phyloP scores from a whole-genome alignment of 1,284 basidiomycete species.

The Inonotus obliquus region DNA sequence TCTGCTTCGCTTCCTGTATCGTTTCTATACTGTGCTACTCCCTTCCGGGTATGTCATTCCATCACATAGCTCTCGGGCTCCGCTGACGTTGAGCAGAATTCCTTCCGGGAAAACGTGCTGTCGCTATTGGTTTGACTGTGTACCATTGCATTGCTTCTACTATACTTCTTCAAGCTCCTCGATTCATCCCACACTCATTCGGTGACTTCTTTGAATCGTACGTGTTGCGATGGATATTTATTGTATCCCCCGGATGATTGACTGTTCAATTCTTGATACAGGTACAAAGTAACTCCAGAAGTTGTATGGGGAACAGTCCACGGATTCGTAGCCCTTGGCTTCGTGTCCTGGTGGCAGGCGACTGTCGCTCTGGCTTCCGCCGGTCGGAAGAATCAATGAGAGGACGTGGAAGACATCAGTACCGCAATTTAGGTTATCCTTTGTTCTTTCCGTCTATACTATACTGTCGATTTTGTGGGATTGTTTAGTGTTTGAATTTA shows the following conservation, averaged over 20 bases:
- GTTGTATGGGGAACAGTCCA: conserved; percentile 62
- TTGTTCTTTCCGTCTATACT: too few species aligned
- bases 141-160: conserved; percentile 76
- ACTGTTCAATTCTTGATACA: conserved; percentile 25
- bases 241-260: neutral
- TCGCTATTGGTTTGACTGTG: conserved; percentile 69
- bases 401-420: neutral
- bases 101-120: conserved; percentile 77
- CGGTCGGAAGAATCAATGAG: conserved; percentile 29
- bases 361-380: conserved; percentile 53
- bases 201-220: conserved; percentile 58
- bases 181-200: conserved; percentile 72
- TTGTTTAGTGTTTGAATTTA: neutral
- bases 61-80: neutral
- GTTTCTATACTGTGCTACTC: conserved; percentile 54
- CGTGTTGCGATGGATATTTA: conserved; percentile 26
- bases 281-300: conserved; percentile 61
- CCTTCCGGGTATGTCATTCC: conserved; percentile 52
- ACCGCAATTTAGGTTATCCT: neutral
- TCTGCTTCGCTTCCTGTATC: conserved; percentile 55
- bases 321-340: conserved; percentile 59
- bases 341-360: conserved; percentile 72
- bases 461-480: too few species aligned
- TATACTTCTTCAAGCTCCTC: conserved; percentile 67
- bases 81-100: conserved; percentile 46